Conservation (phyloP, 2,329 filamentous ascomycete species). For the Aspergillus fumigatus region DNA sequence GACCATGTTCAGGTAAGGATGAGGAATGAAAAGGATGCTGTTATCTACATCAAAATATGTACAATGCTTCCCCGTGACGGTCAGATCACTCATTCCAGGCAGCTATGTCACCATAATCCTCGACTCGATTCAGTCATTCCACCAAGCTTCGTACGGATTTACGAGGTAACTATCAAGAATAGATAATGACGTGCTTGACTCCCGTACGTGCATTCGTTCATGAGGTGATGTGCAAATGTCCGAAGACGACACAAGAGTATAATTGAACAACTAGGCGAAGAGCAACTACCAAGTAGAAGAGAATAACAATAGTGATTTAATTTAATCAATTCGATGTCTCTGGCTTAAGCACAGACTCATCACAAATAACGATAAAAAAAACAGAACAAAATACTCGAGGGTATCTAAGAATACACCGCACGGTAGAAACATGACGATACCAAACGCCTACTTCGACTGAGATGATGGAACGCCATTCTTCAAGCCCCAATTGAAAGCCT, state of each 20-base stretch:
- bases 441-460: conserved; percentile 4
- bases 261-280: not conserved
- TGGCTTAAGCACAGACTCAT: not conserved
- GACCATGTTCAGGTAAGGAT: not conserved
- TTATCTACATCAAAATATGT: not conserved
- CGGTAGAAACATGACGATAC: conserved; percentile 10
- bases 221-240: not conserved
- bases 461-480: conserved; percentile 44
- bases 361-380: not conserved
- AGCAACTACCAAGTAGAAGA: not conserved
- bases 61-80: not conserved
- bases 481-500: conserved; percentile 55
- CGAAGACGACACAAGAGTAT: not conserved
- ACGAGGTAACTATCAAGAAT: not conserved
- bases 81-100: not conserved
- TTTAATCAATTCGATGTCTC: not conserved
- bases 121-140: not conserved
- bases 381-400: conserved; percentile 18
- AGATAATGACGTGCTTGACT: not conserved
- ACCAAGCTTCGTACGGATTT: not conserved
- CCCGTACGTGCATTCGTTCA: not conserved
- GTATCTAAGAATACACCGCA: conserved; percentile 26
- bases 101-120: not conserved
- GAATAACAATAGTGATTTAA: not conserved
- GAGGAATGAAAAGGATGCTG: not conserved